These are phyloP conservation scores for Psilocybe azurescens DNA, from an alignment of 768 basidiomycete genomes.

Conservation along the genomic window DNA sequence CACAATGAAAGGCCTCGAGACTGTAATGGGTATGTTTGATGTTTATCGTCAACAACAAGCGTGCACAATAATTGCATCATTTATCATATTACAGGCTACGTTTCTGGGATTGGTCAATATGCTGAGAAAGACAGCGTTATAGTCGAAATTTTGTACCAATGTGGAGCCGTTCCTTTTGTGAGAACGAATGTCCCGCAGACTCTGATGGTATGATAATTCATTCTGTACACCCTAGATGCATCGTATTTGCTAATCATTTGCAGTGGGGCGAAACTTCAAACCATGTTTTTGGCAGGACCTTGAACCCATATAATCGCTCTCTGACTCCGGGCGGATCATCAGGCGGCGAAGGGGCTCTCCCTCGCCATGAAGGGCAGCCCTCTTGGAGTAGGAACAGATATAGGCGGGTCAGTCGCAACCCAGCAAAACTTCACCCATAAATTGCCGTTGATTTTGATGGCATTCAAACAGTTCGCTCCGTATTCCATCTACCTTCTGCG, in stretches of 20 bases:
- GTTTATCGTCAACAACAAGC: background rate
- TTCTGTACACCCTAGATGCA: background rate
- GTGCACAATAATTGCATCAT: background rate
- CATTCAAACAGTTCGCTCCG: slow-evolving; percentile 48
- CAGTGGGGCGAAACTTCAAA: slow-evolving; percentile 66
- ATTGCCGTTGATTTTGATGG: too few species aligned
- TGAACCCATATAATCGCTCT: slow-evolving; percentile 62
- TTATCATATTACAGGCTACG: slow-evolving; percentile 55
- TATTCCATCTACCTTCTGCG: slow-evolving; percentile 61
- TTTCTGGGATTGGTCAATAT: slow-evolving; percentile 71
- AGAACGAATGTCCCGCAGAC: slow-evolving; percentile 80
- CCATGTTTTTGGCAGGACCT: slow-evolving; percentile 64
- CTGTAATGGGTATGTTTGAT: slow-evolving; percentile 60
- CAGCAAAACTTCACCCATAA: background rate
- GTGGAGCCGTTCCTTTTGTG: slow-evolving; percentile 75
- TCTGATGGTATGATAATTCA: slow-evolving; percentile 56
- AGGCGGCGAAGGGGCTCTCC: slow-evolving; percentile 69
- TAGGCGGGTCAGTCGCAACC: slow-evolving; percentile 49
- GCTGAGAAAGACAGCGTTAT: slow-evolving; percentile 65
- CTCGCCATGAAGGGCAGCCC: slow-evolving; percentile 64
- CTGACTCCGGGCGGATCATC: slow-evolving; percentile 68
- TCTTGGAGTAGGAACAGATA: slow-evolving; percentile 68
- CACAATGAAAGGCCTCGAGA: slow-evolving; percentile 69
- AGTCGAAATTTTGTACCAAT: slow-evolving; percentile 64
- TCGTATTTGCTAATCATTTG: background rate